These are phyloP conservation scores for Euphrasia confusa DNA, from an alignment of 257 asterid genomes.

Conservation along the genomic window DNA sequence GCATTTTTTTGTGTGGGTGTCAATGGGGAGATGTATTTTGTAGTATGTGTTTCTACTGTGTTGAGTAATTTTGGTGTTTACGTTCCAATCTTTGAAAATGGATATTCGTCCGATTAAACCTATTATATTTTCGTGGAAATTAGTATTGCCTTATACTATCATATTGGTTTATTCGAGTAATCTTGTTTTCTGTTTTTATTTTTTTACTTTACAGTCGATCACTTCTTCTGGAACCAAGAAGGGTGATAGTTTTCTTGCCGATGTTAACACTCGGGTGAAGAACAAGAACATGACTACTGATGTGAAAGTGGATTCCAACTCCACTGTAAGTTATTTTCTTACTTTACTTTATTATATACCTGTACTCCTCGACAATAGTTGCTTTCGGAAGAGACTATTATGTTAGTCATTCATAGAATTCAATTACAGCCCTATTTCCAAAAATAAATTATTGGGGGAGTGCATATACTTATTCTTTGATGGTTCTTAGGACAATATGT, in stretches of 20 bases:
- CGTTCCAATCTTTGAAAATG: not conserved
- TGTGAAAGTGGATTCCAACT: constrained; percentile 64
- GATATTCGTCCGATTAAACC: not conserved
- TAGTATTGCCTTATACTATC: too few relatives aligned
- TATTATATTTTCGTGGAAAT: not conserved
- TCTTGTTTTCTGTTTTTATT: not conserved
- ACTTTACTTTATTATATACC: not conserved
- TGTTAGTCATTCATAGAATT: not conserved
- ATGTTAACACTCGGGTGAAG: constrained; percentile 59
- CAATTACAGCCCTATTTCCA: not conserved
- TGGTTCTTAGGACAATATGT: too few relatives aligned
- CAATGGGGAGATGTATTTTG: not conserved
- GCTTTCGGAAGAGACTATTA: constrained; percentile 5
- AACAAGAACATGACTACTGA: constrained; percentile 77
- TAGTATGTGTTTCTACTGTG: not conserved
- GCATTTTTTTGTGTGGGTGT: too few relatives aligned
- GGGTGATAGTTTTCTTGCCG: constrained; percentile 65
- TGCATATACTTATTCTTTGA: too few relatives aligned
- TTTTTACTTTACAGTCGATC: constrained; percentile 43
- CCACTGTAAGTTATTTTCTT: constrained; percentile 43
- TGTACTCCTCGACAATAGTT: not conserved
- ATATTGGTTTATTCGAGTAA: too few relatives aligned
- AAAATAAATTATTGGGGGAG: too few relatives aligned
- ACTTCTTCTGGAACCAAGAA: constrained; percentile 67
- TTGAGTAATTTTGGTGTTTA: not conserved